Base-by-base conservation (phyloP, 2,329 filamentous ascomycete genomes). In the Gremmenia infestans region DNA sequence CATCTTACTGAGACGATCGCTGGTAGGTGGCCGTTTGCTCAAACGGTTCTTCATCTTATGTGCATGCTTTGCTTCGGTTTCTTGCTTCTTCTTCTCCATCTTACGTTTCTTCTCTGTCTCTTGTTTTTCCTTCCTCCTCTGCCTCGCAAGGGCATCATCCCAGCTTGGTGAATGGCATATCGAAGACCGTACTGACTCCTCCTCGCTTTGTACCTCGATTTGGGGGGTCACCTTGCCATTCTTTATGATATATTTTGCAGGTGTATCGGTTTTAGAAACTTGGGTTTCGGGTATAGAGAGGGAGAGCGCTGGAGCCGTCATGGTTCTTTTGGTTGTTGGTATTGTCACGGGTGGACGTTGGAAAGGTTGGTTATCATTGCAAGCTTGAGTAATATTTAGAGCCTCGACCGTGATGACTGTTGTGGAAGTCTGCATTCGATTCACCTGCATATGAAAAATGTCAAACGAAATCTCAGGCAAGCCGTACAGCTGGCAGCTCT, bases 131-230 rank as follows among this genome's bases (percentile, higher is more conserved):
- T 76, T 74, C 49, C 76, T 76, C 60, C 71, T 76, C 52, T 72
- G 76, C 54, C 68, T 71, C 19, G 77, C 75, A 2, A 75, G 74
- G 61, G 81, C 81, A 22, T 79, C 77, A 59, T 83, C 81, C 82
- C 82, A 85, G 54, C 77, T 83, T 1, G 82, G 82, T 1, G 82
- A 85, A 54, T 83, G 80, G 58, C 82, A 86, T 53, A 84, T 81
- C 0, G 67, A 69, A 5, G 68, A 69, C n/a, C 52, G 53, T 39
- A 66, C 66, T 15, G 42, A 45, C 5, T 59, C 58, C 19, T 57
- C 46, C 8, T 61, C 62, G 23, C 42, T 57, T 5, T 46, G 47
- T 23, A 53, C 56, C 23, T 60, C 48, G 2, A 54, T 49, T 8
- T 62, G 58, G 15, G 59, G 60, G n/a, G 61, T 52, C 15, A 60